Evolutionary conservation across 164 flowering plant genomes (phyloP).

Genomic region (Saururus chinensis): DNA sequence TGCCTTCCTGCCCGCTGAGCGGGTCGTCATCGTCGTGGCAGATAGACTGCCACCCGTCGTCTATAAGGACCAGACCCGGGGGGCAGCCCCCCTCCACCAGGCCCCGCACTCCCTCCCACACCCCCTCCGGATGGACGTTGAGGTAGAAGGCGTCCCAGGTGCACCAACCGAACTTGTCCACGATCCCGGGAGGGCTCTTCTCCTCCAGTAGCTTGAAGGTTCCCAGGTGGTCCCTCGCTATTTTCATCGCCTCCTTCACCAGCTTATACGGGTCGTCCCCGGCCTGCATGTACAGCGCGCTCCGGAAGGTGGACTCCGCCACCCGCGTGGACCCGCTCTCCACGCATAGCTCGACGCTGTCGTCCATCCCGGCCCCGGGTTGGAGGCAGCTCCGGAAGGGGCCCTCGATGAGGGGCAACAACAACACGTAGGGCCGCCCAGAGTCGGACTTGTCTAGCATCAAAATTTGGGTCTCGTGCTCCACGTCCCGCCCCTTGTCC

Average conservation of each 20-base stretch:
- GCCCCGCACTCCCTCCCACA: conserved; percentile 50
- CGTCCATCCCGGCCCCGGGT: conserved; percentile 26
- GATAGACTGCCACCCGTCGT: conserved; percentile 78
- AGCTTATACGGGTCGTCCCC: conserved; percentile 58
- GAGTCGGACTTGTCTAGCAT: conserved; percentile 38
- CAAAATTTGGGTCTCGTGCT: conserved; percentile 73
- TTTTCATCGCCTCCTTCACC: conserved; percentile 43
- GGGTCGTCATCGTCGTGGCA: conserved; percentile 46
- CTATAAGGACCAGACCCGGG: conserved; percentile 60
- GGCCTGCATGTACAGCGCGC: conserved; percentile 42
- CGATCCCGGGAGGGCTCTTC: conserved; percentile 52
- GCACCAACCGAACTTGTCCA: conserved; percentile 83
- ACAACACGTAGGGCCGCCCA: conserved; percentile 57
- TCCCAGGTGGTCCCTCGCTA: conserved; percentile 36
- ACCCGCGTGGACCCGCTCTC: conserved; percentile 75
- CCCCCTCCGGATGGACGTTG: conserved; percentile 51
- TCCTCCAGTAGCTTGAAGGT: conserved; percentile 64
- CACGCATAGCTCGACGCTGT: conserved; percentile 51
- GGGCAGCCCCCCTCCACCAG: conserved; percentile 63
- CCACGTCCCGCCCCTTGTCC: conserved; percentile 51
- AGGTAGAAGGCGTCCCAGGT: conserved; percentile 84
- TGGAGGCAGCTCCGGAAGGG: conserved; percentile 62
- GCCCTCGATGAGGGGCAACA: conserved; percentile 70
- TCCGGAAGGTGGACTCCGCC: conserved; percentile 16
- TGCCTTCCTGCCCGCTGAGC: conserved; percentile 30